Base-by-base conservation (phyloP, 352 stramenopile species). In the Pythium coloratum region DNA sequence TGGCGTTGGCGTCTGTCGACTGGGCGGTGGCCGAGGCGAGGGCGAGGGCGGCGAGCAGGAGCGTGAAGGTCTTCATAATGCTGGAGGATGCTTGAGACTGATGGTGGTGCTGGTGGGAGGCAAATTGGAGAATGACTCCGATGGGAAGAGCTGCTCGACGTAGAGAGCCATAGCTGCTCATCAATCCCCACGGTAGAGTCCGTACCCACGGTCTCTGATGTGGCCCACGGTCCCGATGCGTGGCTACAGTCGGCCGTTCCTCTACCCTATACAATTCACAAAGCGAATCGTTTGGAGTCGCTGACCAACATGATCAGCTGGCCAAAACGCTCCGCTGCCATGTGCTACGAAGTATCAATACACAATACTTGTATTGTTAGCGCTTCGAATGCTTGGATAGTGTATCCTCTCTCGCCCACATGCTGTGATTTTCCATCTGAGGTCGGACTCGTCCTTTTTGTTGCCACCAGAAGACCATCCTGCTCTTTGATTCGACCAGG, bases 61-160 rank as follows among this genome's bases (percentile, higher is more conserved):
- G 40, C 13, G 40, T 64, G 50, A 69, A 71, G 38, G 33, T 58
- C 56, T 71, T 76, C 70, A 76, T 76, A 44, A 4, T 59, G 1
- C 10, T 47, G 10, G 44, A 14, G 38, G 20, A 7, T 18, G 6
- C 28, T 30, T 53, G n/a, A 30, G 3, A 2, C 14, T 33, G 49
- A 9, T 34, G 26, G 0, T 46, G 9, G 32, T 20, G 32, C 20
- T 49, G 62, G 20, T 53, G 46, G n/a, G 20, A 65, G 42, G 50
- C 34, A 32, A 33, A 67, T 64, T 65, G n/a, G 13, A 32, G 47
- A 69, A 55, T 57, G 59, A 71, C 12, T 57, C 61, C 28, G 55
- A 34, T 51, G 26, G 47, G 32, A 51, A 38, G 47, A 55, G 16
- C 9, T 26, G 9, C 24, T 36, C 5, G 46, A 46, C 10, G 16